A percentile compares a stretch with the other conserved stretches of the same genome.
phyloP scores from a whole-genome alignment of 1,284 basidiomycete genomes.

The Volvariella surrecta region DNA sequence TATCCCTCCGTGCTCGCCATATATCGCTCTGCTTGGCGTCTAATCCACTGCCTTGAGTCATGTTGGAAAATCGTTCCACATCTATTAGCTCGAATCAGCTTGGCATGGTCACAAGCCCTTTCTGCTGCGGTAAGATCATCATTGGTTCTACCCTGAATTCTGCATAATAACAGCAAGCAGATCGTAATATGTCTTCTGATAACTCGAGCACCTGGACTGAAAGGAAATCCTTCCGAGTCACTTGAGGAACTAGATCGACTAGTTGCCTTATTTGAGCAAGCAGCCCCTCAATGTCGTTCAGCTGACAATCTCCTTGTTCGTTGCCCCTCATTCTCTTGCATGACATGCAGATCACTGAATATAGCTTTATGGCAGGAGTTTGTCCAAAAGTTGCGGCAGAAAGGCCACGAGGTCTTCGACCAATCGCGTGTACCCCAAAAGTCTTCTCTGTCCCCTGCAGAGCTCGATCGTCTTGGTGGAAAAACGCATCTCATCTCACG shows the following conservation, averaged over 20 bases:
- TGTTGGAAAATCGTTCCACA: slow-evolving; percentile 30
- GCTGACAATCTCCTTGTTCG: slow-evolving; percentile 45
- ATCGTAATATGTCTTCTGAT: slow-evolving; percentile 63
- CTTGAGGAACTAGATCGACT: slow-evolving; percentile 48
- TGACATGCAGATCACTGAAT: not conserved
- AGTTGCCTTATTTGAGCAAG: slow-evolving; percentile 42
- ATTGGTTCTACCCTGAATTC: not conserved
- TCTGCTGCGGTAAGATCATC: slow-evolving; percentile 46
- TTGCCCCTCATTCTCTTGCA: slow-evolving; percentile 7
- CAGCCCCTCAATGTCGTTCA: slow-evolving; percentile 34
- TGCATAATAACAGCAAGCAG: slow-evolving; percentile 24
- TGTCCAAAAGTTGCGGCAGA: slow-evolving; percentile 38
- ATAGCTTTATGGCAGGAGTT: slow-evolving; percentile 27
- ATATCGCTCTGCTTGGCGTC: slow-evolving; percentile 61
- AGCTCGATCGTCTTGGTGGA: slow-evolving; percentile 57
- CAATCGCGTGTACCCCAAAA: slow-evolving; percentile 20
- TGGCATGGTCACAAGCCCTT: slow-evolving; percentile 53
- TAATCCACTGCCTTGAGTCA: slow-evolving; percentile 40
- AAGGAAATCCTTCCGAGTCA: slow-evolving; percentile 39
- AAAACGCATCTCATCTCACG: slow-evolving; percentile 27
- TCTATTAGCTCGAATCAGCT: slow-evolving; percentile 34
- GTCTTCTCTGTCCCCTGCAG: slow-evolving; percentile 26
- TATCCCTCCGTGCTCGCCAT: slow-evolving; percentile 60
- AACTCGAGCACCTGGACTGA: slow-evolving; percentile 47
- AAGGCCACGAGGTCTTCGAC: slow-evolving; percentile 42